These are phyloP conservation scores for Talaromyces albobiverticillius DNA, from an alignment of 2,329 filamentous ascomycete genomes.

Conservation along the genomic window DNA sequence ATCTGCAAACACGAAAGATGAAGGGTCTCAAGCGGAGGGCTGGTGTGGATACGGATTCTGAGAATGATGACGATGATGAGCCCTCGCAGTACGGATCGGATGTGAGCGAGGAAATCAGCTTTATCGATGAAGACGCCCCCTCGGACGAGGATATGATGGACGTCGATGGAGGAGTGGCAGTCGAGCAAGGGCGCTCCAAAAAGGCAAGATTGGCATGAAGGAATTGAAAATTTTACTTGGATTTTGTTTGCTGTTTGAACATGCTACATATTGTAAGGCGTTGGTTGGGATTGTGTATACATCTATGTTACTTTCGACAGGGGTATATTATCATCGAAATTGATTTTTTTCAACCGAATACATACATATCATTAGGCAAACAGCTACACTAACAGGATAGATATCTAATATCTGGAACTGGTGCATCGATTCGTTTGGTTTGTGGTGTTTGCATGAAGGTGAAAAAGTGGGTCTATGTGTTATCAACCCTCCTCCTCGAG, in stretches of 20 bases:
- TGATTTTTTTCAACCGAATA: no score
- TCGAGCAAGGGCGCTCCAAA: conserved; percentile 10
- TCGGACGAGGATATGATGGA: conserved; percentile 49
- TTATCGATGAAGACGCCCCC: conserved; percentile 13
- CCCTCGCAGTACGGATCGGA: conserved; percentile 11
- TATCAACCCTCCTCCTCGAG: no score
- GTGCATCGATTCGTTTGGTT: no score
- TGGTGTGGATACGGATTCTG: conserved; percentile 52
- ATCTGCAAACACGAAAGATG: conserved; percentile 97
- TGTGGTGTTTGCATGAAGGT: no score
- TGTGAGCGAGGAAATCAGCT: conserved; percentile 10
- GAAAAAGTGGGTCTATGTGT: no score
- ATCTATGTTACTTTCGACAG: neutral
- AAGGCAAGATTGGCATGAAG: conserved; percentile 9
- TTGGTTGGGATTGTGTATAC: conserved; percentile 6
- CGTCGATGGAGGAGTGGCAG: conserved; percentile 29
- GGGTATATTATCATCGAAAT: no score
- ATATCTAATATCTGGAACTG: no score
- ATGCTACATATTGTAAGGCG: conserved; percentile 9
- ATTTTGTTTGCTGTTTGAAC: neutral
- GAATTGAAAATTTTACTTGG: neutral
- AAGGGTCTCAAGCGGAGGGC: conserved; percentile 90
- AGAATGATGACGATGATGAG: conserved; percentile 10
- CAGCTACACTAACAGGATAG: no score
- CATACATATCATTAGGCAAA: no score